These are phyloP conservation scores for Elaeis guineensis DNA, from an alignment of 176 grass and related monocot genomes.

Conservation along the genomic window DNA sequence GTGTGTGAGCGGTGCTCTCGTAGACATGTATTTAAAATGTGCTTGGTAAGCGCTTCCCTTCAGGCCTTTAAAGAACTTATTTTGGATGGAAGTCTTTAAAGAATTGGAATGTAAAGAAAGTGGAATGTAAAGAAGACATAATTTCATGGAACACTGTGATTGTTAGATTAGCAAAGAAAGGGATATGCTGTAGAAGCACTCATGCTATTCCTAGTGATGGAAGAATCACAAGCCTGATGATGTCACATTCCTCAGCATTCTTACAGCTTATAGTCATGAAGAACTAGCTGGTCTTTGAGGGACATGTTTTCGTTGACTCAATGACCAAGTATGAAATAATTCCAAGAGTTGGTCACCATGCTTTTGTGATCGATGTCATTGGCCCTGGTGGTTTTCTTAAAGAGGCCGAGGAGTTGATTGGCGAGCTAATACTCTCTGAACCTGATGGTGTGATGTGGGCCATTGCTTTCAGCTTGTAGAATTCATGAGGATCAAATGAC, in stretches of 20 bases:
- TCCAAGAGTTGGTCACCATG: constrained; percentile 52
- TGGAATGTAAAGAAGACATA: constrained; percentile 38
- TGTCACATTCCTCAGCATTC: constrained; percentile 51
- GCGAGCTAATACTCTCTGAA: constrained; percentile 31
- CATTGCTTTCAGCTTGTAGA: constrained; percentile 56
- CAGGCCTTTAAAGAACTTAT: constrained; percentile 5
- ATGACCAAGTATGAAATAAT: constrained; percentile 26
- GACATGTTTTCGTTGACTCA: constrained; percentile 34
- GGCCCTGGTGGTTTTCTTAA: constrained; percentile 29
- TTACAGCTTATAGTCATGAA: constrained; percentile 47
- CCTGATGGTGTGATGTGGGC: too few relatives aligned
- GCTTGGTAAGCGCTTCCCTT: too few relatives aligned
- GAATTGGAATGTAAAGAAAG: constrained; percentile 36
- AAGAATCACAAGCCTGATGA: constrained; percentile 33
- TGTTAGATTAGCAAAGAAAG: constrained; percentile 62
- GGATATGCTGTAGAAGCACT: constrained; percentile 42
- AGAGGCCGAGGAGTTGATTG: constrained; percentile 34
- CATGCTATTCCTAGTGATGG: constrained; percentile 47
- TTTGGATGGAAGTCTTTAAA: constrained; percentile 20
- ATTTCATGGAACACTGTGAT: constrained; percentile 61
- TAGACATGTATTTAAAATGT: too few relatives aligned
- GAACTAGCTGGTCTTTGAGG: constrained; percentile 40
- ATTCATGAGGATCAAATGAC: constrained; percentile 46
- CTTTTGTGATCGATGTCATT: constrained; percentile 52
- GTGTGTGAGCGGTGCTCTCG: too few relatives aligned